These are phyloP conservation scores for Backusella tarrabulga DNA, from an alignment of 192 early-diverging fungal genomes.

Conservation along the genomic window DNA sequence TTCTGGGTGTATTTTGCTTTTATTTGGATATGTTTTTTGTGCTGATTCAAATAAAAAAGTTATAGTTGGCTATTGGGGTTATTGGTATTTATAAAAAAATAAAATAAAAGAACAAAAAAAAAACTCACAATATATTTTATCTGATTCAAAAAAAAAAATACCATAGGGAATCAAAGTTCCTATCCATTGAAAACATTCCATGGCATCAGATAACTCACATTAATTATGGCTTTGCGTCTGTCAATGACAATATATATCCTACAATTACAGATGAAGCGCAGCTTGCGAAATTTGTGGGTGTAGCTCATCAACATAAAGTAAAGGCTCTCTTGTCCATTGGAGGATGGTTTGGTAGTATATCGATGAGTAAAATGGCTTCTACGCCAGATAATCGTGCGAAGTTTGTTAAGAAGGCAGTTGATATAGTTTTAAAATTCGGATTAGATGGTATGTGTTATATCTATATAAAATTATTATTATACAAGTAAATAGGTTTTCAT, in stretches of 20 bases:
- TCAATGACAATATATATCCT: background rate
- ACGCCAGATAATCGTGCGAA: background rate
- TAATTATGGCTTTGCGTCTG: slow-evolving; percentile 6
- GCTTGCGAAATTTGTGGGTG: background rate
- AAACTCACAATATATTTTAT: too few relatives aligned
- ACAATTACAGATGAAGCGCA: background rate
- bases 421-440: slow-evolving; percentile 1
- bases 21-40: background rate
- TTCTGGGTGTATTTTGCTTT: background rate
- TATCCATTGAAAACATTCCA: slow-evolving; percentile 10
- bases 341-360: background rate
- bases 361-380: slow-evolving; percentile 8
- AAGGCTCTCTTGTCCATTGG: slow-evolving; percentile 2
- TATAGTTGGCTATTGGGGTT: background rate
- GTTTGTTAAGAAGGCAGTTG: background rate
- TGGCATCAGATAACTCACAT: slow-evolving; percentile 1
- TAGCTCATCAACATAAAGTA: slow-evolving; percentile 1
- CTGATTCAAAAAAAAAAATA: background rate
- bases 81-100: background rate
- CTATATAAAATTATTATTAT: background rate
- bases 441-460: background rate
- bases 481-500: background rate
- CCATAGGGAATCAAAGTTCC: background rate
- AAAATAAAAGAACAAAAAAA: background rate
- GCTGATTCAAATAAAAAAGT: background rate